Evolutionary conservation across 2,329 filamentous ascomycete genomes (phyloP).

Genomic region (Mycogone perniciosa): DNA sequence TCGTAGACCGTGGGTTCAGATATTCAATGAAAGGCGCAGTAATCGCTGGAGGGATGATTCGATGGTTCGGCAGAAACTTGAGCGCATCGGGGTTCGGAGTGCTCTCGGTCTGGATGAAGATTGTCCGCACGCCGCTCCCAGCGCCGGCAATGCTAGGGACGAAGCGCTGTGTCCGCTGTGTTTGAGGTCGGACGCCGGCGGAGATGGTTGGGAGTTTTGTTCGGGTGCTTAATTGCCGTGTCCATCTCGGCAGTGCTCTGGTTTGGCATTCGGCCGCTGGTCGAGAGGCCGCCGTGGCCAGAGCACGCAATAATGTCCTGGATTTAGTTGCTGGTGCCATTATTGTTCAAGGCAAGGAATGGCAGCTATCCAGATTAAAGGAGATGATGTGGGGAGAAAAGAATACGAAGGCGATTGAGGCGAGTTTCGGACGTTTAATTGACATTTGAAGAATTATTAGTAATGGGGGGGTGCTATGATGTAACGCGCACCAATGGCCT

Average conservation of each 20-base stretch:
- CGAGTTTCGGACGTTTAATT: not conserved
- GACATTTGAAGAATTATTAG: constrained; percentile 20
- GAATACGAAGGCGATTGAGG: not conserved
- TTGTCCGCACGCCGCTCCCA: constrained; percentile 54
- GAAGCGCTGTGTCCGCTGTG: constrained; percentile 12
- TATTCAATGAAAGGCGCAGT: constrained; percentile 83
- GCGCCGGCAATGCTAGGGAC: constrained; percentile 20
- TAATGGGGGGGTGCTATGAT: constrained; percentile 27
- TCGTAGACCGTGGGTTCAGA: constrained; percentile 77
- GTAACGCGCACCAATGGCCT: constrained; percentile 6
- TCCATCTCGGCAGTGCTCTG: constrained; percentile 21
- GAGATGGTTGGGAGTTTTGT: constrained; percentile 16
- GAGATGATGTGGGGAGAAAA: not conserved
- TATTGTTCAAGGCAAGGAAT: too few relatives aligned
- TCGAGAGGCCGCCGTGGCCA: constrained; percentile 15
- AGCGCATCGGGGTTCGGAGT: constrained; percentile 94
- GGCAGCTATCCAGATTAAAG: not conserved
- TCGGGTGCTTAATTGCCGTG: constrained; percentile 24
- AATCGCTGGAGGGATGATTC: constrained; percentile 69
- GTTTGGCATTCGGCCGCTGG: constrained; percentile 16
- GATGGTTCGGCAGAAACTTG: constrained; percentile 91
- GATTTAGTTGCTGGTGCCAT: too few relatives aligned
- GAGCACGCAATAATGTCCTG: not conserved
- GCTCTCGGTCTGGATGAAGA: constrained; percentile 95
- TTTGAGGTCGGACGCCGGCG: constrained; percentile 19